These are phyloP conservation scores for Boletellus sp. DNA, from an alignment of 768 basidiomycete genomes.

Conservation along the genomic window DNA sequence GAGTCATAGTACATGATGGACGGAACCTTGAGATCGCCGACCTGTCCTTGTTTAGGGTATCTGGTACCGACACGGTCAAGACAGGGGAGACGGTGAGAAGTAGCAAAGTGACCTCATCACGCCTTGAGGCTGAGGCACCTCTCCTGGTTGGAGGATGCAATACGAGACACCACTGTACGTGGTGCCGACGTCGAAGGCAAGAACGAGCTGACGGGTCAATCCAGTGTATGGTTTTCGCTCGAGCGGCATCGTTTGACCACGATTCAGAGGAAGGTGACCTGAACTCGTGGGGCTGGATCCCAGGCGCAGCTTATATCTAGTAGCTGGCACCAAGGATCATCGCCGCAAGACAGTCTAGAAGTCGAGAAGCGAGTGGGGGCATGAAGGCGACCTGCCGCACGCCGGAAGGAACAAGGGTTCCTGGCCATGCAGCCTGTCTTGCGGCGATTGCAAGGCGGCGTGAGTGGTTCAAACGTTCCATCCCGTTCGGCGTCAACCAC, in stretches of 20 bases:
- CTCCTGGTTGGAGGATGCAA: constrained; percentile 36
- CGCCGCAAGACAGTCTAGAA: not conserved
- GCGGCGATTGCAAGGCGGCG: not conserved
- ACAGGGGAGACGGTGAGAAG: not conserved
- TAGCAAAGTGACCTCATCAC: constrained; percentile 11
- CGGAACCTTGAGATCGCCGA: constrained; percentile 43
- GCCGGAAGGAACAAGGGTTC: constrained; percentile 1
- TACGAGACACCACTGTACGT: constrained; percentile 36
- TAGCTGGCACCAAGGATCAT: not conserved
- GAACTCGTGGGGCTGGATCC: not conserved
- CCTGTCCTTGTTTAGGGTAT: constrained; percentile 38
- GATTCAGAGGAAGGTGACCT: not conserved
- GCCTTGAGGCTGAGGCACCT: constrained; percentile 22
- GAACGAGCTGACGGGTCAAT: constrained; percentile 27
- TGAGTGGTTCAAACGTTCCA: constrained; percentile 4
- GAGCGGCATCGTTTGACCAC: constrained; percentile 19
- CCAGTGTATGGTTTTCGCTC: constrained; percentile 34
- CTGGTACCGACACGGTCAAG: constrained; percentile 9
- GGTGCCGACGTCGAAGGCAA: constrained; percentile 38
- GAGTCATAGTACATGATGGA: constrained; percentile 44
- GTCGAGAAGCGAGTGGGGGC: constrained; percentile 2
- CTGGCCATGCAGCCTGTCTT: not conserved
- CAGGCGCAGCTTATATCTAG: constrained; percentile 4
- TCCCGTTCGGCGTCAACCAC: not conserved
- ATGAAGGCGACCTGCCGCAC: not conserved